These are phyloP conservation scores for Rhytidhysteron rufulum DNA, from an alignment of 2,329 filamentous ascomycete species.

Conservation along the genomic window DNA sequence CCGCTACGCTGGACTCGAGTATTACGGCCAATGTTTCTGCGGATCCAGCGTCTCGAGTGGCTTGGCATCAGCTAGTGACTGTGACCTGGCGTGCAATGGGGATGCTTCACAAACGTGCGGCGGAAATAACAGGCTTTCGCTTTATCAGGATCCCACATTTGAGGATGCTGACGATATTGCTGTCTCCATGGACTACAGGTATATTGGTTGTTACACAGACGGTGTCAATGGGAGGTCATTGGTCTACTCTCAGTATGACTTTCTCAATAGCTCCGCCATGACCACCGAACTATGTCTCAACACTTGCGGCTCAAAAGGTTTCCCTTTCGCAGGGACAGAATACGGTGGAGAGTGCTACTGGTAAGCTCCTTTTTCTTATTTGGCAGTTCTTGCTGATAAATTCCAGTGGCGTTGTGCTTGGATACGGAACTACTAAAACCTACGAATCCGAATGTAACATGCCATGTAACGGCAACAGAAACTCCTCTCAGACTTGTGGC, in stretches of 20 bases:
- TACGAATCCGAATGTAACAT: conserved; percentile 2
- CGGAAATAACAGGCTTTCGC: conserved; percentile 18
- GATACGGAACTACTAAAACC: conserved; percentile 22
- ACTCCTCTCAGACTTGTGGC: conserved; percentile 2
- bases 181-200: conserved; percentile 17
- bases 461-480: background rate
- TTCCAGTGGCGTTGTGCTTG: conserved; percentile 35
- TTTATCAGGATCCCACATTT: conserved; percentile 36
- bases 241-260: conserved; percentile 21
- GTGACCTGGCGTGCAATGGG: conserved; percentile 19
- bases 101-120: conserved; percentile 8
- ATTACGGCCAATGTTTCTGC: conserved; percentile 19
- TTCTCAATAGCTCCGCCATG: conserved; percentile 25
- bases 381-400: too few relatives aligned
- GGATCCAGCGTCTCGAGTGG: conserved; percentile 11
- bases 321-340: conserved; percentile 36
- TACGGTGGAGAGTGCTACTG: conserved; percentile 27
- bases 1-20: conserved; percentile 23
- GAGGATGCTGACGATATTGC: conserved; percentile 18
- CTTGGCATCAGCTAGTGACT: conserved; percentile 11
- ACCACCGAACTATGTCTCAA: conserved; percentile 38
- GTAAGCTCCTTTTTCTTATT: too few relatives aligned
- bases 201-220: conserved; percentile 40
- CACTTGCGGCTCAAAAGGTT: conserved; percentile 36
- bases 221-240: conserved; percentile 24